A percentile compares a stretch with the other conserved stretches of the same genome.
Evolutionary conservation across 257 asterid genomes (phyloP).

Genomic region (Euphrasia confusa): DNA sequence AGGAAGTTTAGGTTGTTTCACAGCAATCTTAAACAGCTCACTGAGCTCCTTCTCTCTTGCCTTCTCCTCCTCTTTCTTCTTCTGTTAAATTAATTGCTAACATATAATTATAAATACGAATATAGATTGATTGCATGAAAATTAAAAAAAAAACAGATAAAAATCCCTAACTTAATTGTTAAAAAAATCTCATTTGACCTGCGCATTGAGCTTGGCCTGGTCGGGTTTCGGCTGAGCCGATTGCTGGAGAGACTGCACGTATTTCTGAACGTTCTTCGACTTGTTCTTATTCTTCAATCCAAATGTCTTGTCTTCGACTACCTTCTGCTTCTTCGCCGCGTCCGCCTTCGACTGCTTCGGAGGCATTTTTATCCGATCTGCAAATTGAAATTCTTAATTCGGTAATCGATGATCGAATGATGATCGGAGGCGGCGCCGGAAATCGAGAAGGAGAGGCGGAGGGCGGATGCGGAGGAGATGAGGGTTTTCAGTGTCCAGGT

Average conservation of each 20-base stretch:
- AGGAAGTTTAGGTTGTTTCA: constrained; percentile 95
- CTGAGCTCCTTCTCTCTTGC: constrained; percentile 85
- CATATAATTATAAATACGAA: not conserved
- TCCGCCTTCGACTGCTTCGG: constrained; percentile 86
- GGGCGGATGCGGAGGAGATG: constrained; percentile 25
- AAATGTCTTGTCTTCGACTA: constrained; percentile 92
- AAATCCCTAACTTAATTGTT: not conserved
- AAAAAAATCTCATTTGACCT: constrained; percentile 39
- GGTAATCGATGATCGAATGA: not conserved
- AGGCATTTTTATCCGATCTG: constrained; percentile 48
- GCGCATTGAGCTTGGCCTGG: constrained; percentile 51
- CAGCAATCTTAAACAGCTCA: constrained; percentile 79
- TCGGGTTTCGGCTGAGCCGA: constrained; percentile 76
- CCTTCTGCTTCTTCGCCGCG: constrained; percentile 86
- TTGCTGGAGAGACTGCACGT: constrained; percentile 76
- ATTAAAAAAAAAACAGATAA: not conserved
- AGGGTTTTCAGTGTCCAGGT: constrained; percentile 16
- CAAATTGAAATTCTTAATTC: not conserved
- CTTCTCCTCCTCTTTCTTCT: constrained; percentile 95
- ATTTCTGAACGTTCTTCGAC: constrained; percentile 92
- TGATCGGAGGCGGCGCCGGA: constrained; percentile 23
- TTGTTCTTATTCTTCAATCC: constrained; percentile 96
- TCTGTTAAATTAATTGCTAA: constrained; percentile 46
- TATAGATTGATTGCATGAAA: not conserved
- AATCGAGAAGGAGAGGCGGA: constrained; percentile 8